Percentiles rank a stretch among this genome's conserved stretches.
Conservation (phyloP, 306 rosid genomes). For the Ziziphus jujuba region DNA sequence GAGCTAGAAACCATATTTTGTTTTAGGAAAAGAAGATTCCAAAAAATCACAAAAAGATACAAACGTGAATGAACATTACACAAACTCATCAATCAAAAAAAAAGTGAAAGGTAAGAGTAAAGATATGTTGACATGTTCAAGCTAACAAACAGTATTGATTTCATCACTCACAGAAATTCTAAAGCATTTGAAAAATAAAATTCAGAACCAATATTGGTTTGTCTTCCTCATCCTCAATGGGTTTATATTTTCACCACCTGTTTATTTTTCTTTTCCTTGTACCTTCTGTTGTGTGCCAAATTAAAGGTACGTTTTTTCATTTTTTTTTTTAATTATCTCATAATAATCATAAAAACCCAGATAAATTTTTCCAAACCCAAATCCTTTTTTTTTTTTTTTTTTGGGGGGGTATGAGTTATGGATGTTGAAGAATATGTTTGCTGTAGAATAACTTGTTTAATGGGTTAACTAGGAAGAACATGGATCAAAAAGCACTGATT, state of each 20-base stretch:
- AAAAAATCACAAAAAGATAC: constrained; percentile 31
- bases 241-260: constrained; percentile 37
- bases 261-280: constrained; percentile 37
- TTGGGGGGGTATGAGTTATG: background rate
- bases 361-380: too few relatives aligned
- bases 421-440: background rate
- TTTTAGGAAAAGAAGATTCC: constrained; percentile 55
- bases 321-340: background rate
- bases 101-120: constrained; percentile 22
- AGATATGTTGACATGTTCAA: constrained; percentile 36
- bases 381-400: background rate
- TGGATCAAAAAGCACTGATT: background rate
- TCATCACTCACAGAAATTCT: constrained; percentile 22
- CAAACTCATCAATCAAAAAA: constrained; percentile 34
- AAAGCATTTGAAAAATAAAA: background rate
- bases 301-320: constrained; percentile 59
- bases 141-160: constrained; percentile 31
- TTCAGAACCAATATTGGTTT: constrained; percentile 6
- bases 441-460: too few relatives aligned
- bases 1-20: constrained; percentile 26
- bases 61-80: constrained; percentile 61
- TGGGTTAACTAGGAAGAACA: too few relatives aligned
- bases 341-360: too few relatives aligned
- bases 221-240: constrained; percentile 56
- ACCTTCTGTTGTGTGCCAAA: constrained; percentile 56